These are phyloP conservation scores for Nitzschia palea DNA, from an alignment of 108 stramenopile species.

Conservation along the genomic window DNA sequence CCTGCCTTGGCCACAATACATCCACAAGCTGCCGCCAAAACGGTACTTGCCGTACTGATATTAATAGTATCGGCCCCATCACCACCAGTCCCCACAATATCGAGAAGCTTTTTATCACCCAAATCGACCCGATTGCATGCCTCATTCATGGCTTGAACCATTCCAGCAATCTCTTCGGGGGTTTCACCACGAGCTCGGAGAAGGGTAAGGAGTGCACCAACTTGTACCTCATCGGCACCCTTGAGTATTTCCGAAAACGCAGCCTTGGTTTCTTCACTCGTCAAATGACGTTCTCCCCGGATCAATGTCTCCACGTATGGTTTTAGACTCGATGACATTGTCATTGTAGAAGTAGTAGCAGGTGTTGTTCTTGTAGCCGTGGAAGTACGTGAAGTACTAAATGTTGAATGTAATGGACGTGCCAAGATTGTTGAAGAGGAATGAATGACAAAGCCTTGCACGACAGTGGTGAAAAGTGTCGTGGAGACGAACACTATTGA, in stretches of 20 bases:
- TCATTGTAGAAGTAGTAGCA: neutral
- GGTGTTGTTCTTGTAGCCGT: neutral
- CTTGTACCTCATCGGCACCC: slow-evolving; percentile 82
- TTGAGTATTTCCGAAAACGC: slow-evolving; percentile 80
- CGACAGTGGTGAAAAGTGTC: neutral
- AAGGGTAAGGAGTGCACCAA: slow-evolving; percentile 85
- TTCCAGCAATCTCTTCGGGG: slow-evolving; percentile 92
- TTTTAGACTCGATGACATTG: slow-evolving; percentile 51
- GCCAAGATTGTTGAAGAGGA: neutral
- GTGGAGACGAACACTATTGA: neutral
- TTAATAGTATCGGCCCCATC: slow-evolving; percentile 99
- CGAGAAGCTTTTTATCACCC: slow-evolving; percentile 72
- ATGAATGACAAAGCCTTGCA: neutral
- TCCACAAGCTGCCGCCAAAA: slow-evolving; percentile 96
- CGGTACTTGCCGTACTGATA: slow-evolving; percentile 92
- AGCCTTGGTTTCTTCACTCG: slow-evolving; percentile 75
- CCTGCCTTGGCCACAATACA: slow-evolving; percentile 96
- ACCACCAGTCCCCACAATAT: slow-evolving; percentile 99
- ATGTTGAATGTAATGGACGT: neutral
- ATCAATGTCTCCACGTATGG: slow-evolving; percentile 90
- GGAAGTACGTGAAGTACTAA: neutral
- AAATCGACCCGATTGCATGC: slow-evolving; percentile 77
- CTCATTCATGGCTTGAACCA: slow-evolving; percentile 94
- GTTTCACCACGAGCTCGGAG: slow-evolving; percentile 92
- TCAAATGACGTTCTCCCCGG: slow-evolving; percentile 71